phyloP scores from a whole-genome alignment of 805 yeast species.

The Monosporozyma unispora region DNA sequence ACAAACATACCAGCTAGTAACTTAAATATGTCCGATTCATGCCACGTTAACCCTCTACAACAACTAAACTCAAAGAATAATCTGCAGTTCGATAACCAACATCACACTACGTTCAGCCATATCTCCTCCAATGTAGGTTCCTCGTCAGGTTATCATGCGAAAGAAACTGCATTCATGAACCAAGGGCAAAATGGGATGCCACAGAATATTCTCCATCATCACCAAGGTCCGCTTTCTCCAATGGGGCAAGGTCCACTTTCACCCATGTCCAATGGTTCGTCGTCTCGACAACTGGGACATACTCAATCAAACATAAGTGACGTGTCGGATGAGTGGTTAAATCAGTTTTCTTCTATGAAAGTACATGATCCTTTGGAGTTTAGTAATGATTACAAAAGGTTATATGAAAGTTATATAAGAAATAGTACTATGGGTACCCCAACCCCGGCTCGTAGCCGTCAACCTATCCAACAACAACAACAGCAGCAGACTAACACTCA shows the following conservation, averaged over 20 bases:
- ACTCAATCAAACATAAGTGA: not conserved
- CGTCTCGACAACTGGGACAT: not conserved
- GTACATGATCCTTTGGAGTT: slow-evolving; percentile 26
- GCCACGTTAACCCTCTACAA: slow-evolving; percentile 5
- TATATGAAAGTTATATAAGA: slow-evolving; percentile 19
- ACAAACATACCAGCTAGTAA: not conserved
- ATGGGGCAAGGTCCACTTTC: not conserved
- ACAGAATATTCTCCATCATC: not conserved
- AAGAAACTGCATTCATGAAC: not conserved
- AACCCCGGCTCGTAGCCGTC: not conserved
- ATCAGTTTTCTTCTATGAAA: slow-evolving; percentile 21
- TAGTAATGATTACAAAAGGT: slow-evolving; percentile 20
- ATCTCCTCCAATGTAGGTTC: not conserved
- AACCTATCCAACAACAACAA: not conserved
- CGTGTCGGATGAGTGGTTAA: slow-evolving; percentile 11
- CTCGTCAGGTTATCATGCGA: not conserved
- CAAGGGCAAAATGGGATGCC: not conserved
- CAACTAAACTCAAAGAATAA: not conserved
- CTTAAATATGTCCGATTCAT: slow-evolving; percentile 2
- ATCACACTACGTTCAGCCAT: not conserved
- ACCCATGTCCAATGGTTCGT: not conserved
- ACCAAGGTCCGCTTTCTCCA: not conserved
- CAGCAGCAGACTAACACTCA: not conserved
- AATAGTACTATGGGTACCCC: not conserved
- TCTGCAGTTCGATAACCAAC: not conserved